phyloP scores from a whole-genome alignment of 352 stramenopile genomes.

The Globisporangium echinulatum region DNA sequence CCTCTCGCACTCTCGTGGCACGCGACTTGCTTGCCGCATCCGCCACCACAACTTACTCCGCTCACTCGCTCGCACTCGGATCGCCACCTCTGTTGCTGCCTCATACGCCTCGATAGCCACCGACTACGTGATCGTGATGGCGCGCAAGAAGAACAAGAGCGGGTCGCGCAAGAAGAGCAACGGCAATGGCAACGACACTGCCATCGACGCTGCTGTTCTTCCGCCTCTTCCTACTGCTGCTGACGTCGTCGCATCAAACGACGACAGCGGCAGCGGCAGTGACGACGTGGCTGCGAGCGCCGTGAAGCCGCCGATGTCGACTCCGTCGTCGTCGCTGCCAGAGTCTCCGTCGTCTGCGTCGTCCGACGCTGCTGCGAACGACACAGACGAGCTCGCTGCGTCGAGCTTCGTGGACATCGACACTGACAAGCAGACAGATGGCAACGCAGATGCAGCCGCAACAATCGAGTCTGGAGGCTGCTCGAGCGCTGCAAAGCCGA shows the following conservation, averaged over 20 bases:
- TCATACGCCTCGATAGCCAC: too few relatives aligned
- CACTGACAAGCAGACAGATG: not conserved
- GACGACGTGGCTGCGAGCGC: slow-evolving; percentile 10
- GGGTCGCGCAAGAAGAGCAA: slow-evolving; percentile 2
- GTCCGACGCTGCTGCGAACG: not conserved
- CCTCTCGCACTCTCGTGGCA: not conserved
- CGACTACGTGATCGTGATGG: slow-evolving; percentile 1
- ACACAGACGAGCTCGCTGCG: not conserved
- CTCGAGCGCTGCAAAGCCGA: not conserved
- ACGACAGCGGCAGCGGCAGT: slow-evolving; percentile 1
- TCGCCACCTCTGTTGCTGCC: too few relatives aligned
- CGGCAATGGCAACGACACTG: not conserved
- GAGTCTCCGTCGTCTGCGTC: slow-evolving; percentile 11
- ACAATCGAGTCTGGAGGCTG: not conserved
- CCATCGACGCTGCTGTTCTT: too few relatives aligned
- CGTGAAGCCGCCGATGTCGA: slow-evolving; percentile 16
- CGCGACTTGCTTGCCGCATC: too few relatives aligned
- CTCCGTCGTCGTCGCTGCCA: slow-evolving; percentile 13
- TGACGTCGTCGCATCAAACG: not conserved
- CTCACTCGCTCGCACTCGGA: too few relatives aligned
- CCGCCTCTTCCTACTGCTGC: not conserved
- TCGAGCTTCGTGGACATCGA: not conserved
- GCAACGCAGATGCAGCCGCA: not conserved
- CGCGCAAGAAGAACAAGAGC: slow-evolving; percentile 13
- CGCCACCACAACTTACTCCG: too few relatives aligned